These are phyloP conservation scores for Nakazawaea ishiwadae DNA, from an alignment of 805 yeast genomes.

Conservation along the genomic window DNA sequence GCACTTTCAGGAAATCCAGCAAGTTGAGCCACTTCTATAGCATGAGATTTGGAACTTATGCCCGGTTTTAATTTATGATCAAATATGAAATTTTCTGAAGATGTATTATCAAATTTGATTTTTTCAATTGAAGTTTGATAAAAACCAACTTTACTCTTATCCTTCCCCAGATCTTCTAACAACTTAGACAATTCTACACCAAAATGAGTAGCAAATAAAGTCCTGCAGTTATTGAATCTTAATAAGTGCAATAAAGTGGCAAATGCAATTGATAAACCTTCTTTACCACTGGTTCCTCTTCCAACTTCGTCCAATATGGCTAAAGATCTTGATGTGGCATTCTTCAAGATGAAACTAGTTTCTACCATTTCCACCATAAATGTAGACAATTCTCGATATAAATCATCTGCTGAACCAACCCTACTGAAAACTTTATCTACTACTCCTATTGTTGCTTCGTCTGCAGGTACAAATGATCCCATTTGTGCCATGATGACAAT, in stretches of 20 bases:
- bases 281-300: slow-evolving; percentile 80
- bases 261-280: slow-evolving; percentile 82
- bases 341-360: slow-evolving; percentile 61
- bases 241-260: slow-evolving; percentile 61
- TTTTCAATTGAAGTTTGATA: slow-evolving; percentile 21
- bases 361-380: slow-evolving; percentile 94
- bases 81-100: slow-evolving; percentile 30
- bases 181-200: slow-evolving; percentile 48
- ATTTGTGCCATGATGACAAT: slow-evolving; percentile 67
- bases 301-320: slow-evolving; percentile 88
- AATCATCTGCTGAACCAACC: slow-evolving; percentile 81
- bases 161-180: slow-evolving; percentile 21
- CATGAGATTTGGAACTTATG: slow-evolving; percentile 70
- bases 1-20: slow-evolving; percentile 76
- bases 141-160: slow-evolving; percentile 18
- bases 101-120: slow-evolving; percentile 16
- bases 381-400: slow-evolving; percentile 75
- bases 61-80: slow-evolving; percentile 63
- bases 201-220: slow-evolving; percentile 90
- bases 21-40: slow-evolving; percentile 66
- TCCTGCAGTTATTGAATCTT: slow-evolving; percentile 53
- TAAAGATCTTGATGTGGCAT: slow-evolving; percentile 63
- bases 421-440: slow-evolving; percentile 79
- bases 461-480: slow-evolving; percentile 72
- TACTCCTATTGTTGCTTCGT: slow-evolving; percentile 56